Conservation (phyloP, 768 basidiomycete species). For the Saitozyma sp. region DNA sequence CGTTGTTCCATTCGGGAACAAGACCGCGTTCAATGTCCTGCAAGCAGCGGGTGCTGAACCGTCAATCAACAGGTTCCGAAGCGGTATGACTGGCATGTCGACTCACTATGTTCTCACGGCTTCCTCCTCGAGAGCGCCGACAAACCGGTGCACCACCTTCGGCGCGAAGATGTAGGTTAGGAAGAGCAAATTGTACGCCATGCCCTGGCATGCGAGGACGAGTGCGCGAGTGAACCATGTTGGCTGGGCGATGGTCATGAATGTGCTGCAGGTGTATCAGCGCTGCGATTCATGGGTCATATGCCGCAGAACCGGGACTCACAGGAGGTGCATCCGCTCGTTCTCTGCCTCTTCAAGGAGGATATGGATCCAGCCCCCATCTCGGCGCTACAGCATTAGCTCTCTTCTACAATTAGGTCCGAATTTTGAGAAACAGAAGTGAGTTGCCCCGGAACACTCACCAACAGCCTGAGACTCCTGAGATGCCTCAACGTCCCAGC, state of each 20-base stretch:
- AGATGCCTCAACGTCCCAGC: conserved; percentile 69
- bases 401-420: background rate
- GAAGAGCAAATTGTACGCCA: conserved; percentile 61
- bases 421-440: background rate
- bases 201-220: conserved; percentile 84
- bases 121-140: conserved; percentile 90
- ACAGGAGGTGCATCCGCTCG: conserved; percentile 95
- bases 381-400: conserved; percentile 54
- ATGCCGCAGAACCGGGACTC: conserved; percentile 31
- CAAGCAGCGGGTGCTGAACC: conserved; percentile 66
- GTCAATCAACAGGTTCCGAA: too few species aligned
- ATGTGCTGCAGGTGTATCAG: conserved; percentile 64
- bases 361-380: conserved; percentile 83
- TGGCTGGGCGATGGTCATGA: conserved; percentile 87
- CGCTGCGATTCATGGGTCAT: background rate
- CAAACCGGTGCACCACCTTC: conserved; percentile 71
- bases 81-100: background rate
- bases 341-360: conserved; percentile 93
- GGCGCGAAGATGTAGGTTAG: conserved; percentile 61
- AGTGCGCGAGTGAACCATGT: conserved; percentile 75
- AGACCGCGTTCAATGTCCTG: conserved; percentile 63
- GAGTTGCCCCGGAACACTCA: conserved; percentile 48
- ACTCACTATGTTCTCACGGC: conserved; percentile 89
- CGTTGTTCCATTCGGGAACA: conserved; percentile 60
- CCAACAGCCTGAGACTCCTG: conserved; percentile 82